phyloP scores from a whole-genome alignment of 1,139 yeast genomes.

The Nadsonia starkeyi-henricii region DNA sequence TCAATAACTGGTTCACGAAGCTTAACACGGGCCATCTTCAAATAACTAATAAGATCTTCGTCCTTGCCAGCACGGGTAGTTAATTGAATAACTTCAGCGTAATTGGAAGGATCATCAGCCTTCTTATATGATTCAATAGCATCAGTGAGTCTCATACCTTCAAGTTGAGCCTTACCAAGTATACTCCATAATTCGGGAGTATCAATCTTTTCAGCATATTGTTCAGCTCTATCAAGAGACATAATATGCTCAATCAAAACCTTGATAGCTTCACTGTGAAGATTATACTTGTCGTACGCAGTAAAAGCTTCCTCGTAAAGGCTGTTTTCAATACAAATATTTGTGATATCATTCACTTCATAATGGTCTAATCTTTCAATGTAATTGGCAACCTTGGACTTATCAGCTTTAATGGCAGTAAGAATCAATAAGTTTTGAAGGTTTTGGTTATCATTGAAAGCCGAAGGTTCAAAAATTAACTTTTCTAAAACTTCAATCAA shows the following conservation, averaged over 20 bases:
- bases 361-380: slow-evolving; percentile 82
- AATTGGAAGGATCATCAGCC: slow-evolving; percentile 86
- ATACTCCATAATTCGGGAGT: slow-evolving; percentile 85
- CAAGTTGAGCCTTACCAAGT: slow-evolving; percentile 90
- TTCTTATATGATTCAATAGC: slow-evolving; percentile 73
- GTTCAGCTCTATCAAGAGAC: slow-evolving; percentile 90
- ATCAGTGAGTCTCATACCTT: slow-evolving; percentile 84
- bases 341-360: slow-evolving; percentile 90
- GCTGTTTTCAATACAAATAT: slow-evolving; percentile 78
- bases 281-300: slow-evolving; percentile 75
- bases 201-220: slow-evolving; percentile 83
- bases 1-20: slow-evolving; percentile 87
- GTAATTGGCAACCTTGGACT: slow-evolving; percentile 68
- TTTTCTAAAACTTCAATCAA: slow-evolving; percentile 88
- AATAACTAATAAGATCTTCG: slow-evolving; percentile 77
- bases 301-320: slow-evolving; percentile 90
- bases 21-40: slow-evolving; percentile 88
- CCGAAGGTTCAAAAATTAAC: slow-evolving; percentile 92
- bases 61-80: slow-evolving; percentile 94
- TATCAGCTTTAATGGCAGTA: slow-evolving; percentile 92
- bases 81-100: slow-evolving; percentile 83
- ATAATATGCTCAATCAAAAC: slow-evolving; percentile 86
- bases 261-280: slow-evolving; percentile 66
- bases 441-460: slow-evolving; percentile 88
- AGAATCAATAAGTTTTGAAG: slow-evolving; percentile 83